Evolutionary conservation across 2,329 filamentous ascomycete species (phyloP).

Genomic region (Fulvia fulva): DNA sequence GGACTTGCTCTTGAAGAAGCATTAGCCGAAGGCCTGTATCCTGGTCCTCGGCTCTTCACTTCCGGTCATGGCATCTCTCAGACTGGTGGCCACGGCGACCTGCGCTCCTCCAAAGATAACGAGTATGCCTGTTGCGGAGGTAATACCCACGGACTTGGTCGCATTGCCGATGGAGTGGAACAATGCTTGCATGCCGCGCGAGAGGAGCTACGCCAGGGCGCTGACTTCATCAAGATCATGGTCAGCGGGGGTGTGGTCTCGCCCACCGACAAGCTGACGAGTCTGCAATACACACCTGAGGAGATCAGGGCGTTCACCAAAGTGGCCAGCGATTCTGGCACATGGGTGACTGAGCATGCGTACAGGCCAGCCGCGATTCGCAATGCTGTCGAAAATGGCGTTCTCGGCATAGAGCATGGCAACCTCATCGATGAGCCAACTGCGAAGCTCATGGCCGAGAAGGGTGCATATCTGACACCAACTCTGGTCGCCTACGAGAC

Average conservation of each 20-base stretch:
- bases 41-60: conserved; percentile 55
- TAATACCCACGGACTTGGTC: conserved; percentile 38
- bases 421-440: conserved; percentile 58
- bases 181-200: conserved; percentile 52
- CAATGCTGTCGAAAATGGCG: conserved; percentile 54
- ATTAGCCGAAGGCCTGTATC: conserved; percentile 52
- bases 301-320: conserved; percentile 55
- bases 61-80: conserved; percentile 53
- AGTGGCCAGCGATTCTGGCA: conserved; percentile 48
- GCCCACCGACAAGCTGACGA: conserved; percentile 52
- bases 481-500: conserved; percentile 52
- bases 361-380: conserved; percentile 55
- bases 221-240: conserved; percentile 63
- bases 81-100: conserved; percentile 57
- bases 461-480: conserved; percentile 50
- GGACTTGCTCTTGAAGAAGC: conserved; percentile 54
- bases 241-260: conserved; percentile 54
- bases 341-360: conserved; percentile 53
- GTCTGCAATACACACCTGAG: conserved; percentile 54
- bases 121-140: conserved; percentile 48
- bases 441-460: conserved; percentile 49
- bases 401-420: conserved; percentile 57
- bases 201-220: conserved; percentile 53
- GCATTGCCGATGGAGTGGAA: conserved; percentile 52
- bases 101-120: conserved; percentile 45